phyloP scores from a whole-genome alignment of 768 basidiomycete species.

The Mycena crocata region DNA sequence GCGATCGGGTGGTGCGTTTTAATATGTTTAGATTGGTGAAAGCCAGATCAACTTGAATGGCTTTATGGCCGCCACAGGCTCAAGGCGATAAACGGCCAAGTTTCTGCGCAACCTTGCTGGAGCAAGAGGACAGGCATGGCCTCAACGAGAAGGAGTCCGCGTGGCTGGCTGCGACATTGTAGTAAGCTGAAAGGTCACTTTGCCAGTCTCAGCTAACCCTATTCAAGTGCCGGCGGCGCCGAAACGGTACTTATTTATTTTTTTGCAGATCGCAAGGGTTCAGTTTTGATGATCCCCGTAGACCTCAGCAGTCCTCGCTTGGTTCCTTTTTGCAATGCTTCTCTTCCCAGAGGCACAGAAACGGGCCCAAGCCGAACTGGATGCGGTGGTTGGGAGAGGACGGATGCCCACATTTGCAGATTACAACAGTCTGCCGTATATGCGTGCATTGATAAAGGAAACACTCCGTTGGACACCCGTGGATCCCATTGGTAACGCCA shows the following conservation, averaged over 20 bases:
- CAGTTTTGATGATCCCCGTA: background rate
- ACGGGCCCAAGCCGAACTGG: slow-evolving; percentile 5
- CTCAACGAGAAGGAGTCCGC: slow-evolving; percentile 28
- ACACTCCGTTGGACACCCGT: slow-evolving; percentile 8
- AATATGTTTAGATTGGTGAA: background rate
- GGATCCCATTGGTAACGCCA: background rate
- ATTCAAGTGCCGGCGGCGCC: slow-evolving; percentile 27
- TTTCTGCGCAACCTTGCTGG: slow-evolving; percentile 21
- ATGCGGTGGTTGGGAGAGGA: background rate
- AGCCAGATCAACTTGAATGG: too few species aligned
- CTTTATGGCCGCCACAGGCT: background rate
- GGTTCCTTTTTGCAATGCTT: slow-evolving; percentile 5
- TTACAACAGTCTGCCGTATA: background rate
- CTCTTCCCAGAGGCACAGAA: background rate
- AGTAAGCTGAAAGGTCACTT: slow-evolving; percentile 3
- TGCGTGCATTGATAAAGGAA: slow-evolving; percentile 11
- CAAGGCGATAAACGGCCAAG: slow-evolving; percentile 21
- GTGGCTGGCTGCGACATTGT: slow-evolving; percentile 31
- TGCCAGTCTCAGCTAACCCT: background rate
- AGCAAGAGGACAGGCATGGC: slow-evolving; percentile 19
- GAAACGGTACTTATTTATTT: slow-evolving; percentile 35
- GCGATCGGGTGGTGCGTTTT: background rate
- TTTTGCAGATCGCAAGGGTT: background rate
- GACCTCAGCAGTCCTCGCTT: slow-evolving; percentile 2
- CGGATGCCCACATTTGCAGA: slow-evolving; percentile 14